A percentile compares a stretch with the other conserved stretches of the same genome.
These are phyloP conservation scores for Camillea tinctor DNA, from an alignment of 2,329 filamentous ascomycete species.

Conservation along the genomic window DNA sequence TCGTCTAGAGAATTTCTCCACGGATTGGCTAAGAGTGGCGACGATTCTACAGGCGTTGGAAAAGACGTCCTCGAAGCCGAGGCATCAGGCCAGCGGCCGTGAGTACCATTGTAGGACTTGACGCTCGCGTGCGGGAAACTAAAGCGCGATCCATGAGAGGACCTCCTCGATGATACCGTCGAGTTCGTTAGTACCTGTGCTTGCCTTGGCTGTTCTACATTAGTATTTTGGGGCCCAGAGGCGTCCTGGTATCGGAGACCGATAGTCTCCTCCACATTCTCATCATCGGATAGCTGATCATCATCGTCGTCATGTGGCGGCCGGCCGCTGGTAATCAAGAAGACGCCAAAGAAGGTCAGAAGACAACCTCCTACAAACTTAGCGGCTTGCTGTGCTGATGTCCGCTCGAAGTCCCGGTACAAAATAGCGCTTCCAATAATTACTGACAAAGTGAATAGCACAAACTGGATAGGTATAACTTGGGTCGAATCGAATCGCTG, in stretches of 20 bases:
- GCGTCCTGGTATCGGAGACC: slow-evolving; percentile 49
- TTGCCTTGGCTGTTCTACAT: slow-evolving; percentile 18
- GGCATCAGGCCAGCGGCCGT: slow-evolving; percentile 34
- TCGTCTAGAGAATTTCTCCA: slow-evolving; percentile 41
- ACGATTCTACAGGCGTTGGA: slow-evolving; percentile 35
- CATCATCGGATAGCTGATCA: slow-evolving; percentile 56
- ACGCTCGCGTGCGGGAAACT: slow-evolving; percentile 41
- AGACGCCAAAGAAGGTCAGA: slow-evolving; percentile 94
- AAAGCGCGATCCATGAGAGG: slow-evolving; percentile 47
- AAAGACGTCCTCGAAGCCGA: slow-evolving; percentile 30
- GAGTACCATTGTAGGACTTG: slow-evolving; percentile 38
- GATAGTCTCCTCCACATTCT: slow-evolving; percentile 64
- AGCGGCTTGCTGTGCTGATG: slow-evolving; percentile 66
- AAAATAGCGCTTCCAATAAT: slow-evolving; percentile 91
- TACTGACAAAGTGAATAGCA: slow-evolving; percentile 92
- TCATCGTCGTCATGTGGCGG: slow-evolving; percentile 52
- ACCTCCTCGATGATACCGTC: slow-evolving; percentile 42
- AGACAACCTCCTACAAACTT: slow-evolving; percentile 91
- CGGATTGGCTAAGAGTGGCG: slow-evolving; percentile 43
- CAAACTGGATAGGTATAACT: slow-evolving; percentile 97
- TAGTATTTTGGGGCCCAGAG: slow-evolving; percentile 35
- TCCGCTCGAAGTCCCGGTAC: slow-evolving; percentile 91
- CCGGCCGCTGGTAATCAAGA: slow-evolving; percentile 88
- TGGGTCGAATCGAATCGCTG: slow-evolving; percentile 96
- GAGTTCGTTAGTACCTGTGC: slow-evolving; percentile 16